Percentiles rank a stretch among this genome's conserved stretches.
These are phyloP conservation scores for Talaromyces proteolyticus DNA, from an alignment of 495 filamentous ascomycete species.

Conservation along the genomic window DNA sequence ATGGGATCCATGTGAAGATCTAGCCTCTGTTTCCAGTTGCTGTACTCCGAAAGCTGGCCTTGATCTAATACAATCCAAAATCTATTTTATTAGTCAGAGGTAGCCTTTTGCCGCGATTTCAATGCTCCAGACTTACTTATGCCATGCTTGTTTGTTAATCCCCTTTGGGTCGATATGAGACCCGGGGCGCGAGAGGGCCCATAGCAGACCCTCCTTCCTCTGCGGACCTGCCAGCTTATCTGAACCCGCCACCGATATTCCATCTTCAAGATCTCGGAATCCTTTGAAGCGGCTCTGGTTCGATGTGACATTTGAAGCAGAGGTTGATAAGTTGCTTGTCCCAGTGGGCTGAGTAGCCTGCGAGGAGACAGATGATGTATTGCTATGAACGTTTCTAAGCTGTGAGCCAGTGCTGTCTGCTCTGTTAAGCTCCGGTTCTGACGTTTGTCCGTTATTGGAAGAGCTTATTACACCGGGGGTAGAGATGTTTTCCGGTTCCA, in stretches of 20 bases:
- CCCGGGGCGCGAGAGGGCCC: constrained; percentile 89
- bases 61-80: constrained; percentile 99
- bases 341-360: constrained; percentile 33
- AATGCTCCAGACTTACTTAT: constrained; percentile 69
- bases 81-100: constrained; percentile 32
- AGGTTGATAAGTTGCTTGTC: constrained; percentile 20
- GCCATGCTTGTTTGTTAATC: constrained; percentile 96
- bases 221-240: constrained; percentile 45
- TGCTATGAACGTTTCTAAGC: constrained; percentile 43
- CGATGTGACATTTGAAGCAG: constrained; percentile 27
- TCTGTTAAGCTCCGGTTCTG: constrained; percentile 61
- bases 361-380: constrained; percentile 39
- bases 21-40: constrained; percentile 97
- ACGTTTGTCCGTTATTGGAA: constrained; percentile 33
- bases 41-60: constrained; percentile 94
- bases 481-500: constrained; percentile 59
- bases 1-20: constrained; percentile 98
- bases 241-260: constrained; percentile 24
- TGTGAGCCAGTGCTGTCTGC: constrained; percentile 69
- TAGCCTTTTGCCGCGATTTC: neutral
- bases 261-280: constrained; percentile 80
- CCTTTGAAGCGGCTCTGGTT: constrained; percentile 71
- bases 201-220: constrained; percentile 87
- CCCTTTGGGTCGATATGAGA: constrained; percentile 93
- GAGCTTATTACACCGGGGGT: constrained; percentile 19